phyloP scores from a whole-genome alignment of 2,329 filamentous ascomycete species.

The Arachnopeziza araneosa region DNA sequence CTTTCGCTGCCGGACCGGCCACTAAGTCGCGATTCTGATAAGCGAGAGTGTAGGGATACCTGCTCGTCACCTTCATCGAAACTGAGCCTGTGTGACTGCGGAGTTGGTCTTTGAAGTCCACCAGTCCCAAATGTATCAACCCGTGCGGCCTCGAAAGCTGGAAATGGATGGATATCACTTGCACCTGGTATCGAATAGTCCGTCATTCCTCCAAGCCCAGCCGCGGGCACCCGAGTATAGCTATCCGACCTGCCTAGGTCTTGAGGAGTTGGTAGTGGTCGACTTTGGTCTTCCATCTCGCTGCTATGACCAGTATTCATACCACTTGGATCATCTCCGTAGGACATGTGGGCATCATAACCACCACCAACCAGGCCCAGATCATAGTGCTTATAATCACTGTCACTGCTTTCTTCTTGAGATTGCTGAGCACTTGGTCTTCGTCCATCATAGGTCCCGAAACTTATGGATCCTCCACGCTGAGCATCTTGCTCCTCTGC shows the following conservation, averaged over 20 bases:
- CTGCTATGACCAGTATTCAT: constrained; percentile 30
- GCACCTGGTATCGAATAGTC: constrained; percentile 40
- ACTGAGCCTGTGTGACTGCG: constrained; percentile 69
- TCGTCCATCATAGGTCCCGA: constrained; percentile 41
- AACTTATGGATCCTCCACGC: constrained; percentile 48
- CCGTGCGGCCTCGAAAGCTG: constrained; percentile 37
- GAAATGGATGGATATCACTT: constrained; percentile 52
- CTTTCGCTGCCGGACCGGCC: constrained; percentile 53
- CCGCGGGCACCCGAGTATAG: constrained; percentile 21
- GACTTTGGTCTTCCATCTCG: constrained; percentile 39
- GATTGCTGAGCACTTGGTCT: constrained; percentile 32
- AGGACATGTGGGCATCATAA: constrained; percentile 56
- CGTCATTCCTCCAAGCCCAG: constrained; percentile 30
- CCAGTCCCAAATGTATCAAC: constrained; percentile 90
- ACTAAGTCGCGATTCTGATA: constrained; percentile 41
- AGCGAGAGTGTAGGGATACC: constrained; percentile 49
- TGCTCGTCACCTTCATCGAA: constrained; percentile 91
- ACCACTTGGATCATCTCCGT: constrained; percentile 42
- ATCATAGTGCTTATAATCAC: constrained; percentile 67
- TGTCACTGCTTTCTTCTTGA: constrained; percentile 54
- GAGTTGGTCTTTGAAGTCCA: constrained; percentile 70
- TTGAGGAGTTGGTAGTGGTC: constrained; percentile 44
- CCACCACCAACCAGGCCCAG: constrained; percentile 70
- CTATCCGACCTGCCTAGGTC: constrained; percentile 29
- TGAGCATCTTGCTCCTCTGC: constrained; percentile 74